Percentiles rank a stretch among this genome's conserved stretches.
These are phyloP conservation scores for Geotrichum macrosporum DNA, from an alignment of 1,139 yeast species.

Conservation along the genomic window DNA sequence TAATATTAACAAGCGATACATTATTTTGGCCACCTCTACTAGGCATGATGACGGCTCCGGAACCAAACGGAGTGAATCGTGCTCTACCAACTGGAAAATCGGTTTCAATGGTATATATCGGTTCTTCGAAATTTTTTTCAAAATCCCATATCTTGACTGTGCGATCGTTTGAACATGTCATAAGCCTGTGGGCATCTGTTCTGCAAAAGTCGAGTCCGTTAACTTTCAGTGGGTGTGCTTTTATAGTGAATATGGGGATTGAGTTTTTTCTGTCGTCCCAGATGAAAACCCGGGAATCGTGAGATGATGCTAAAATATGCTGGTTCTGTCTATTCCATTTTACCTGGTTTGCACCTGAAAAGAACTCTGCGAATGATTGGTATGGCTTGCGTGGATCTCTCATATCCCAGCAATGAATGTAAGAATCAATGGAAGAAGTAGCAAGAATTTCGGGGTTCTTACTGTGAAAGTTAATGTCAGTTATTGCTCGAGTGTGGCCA, in stretches of 20 bases:
- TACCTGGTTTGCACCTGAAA: slow-evolving; percentile 91
- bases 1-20: slow-evolving; percentile 56
- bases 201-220: slow-evolving; percentile 83
- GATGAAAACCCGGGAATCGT: slow-evolving; percentile 69
- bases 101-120: slow-evolving; percentile 60
- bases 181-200: slow-evolving; percentile 52
- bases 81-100: slow-evolving; percentile 88
- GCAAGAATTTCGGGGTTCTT: slow-evolving; percentile 84
- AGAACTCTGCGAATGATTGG: slow-evolving; percentile 82
- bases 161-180: slow-evolving; percentile 82
- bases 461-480: slow-evolving; percentile 92
- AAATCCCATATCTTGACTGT: slow-evolving; percentile 87
- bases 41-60: slow-evolving; percentile 90
- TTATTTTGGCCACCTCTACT: slow-evolving; percentile 79
- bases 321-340: slow-evolving; percentile 85
- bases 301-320: slow-evolving; percentile 76
- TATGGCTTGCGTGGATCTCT: slow-evolving; percentile 70
- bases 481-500: slow-evolving; percentile 86
- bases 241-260: slow-evolving; percentile 59
- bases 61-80: slow-evolving; percentile 81
- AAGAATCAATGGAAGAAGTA: slow-evolving; percentile 89
- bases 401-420: slow-evolving; percentile 86
- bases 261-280: slow-evolving; percentile 91
- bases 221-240: slow-evolving; percentile 76
- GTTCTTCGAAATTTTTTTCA: slow-evolving; percentile 36